A percentile compares a stretch with the other conserved stretches of the same genome.
Evolutionary conservation across 148 eudicot species (phyloP).

Genomic region (Fagopyrum esculentum): DNA sequence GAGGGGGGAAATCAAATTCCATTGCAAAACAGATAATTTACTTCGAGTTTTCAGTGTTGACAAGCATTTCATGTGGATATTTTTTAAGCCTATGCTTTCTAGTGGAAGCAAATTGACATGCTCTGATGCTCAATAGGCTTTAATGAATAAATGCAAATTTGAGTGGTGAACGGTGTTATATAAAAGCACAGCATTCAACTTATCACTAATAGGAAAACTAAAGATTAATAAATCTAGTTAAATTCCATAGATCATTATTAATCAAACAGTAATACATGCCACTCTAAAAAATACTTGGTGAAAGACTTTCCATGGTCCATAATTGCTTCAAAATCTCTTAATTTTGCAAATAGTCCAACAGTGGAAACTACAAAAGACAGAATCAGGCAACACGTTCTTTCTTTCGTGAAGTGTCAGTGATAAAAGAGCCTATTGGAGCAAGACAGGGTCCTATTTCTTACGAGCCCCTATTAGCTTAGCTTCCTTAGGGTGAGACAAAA

Average conservation of each 20-base stretch:
- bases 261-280: neutral
- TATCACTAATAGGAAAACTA: neutral
- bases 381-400: neutral
- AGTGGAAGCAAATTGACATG: neutral
- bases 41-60: too few species aligned
- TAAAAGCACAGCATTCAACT: neutral
- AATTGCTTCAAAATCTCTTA: neutral
- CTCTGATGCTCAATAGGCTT: neutral
- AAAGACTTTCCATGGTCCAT: neutral
- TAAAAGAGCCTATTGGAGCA: neutral
- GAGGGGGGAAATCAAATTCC: neutral
- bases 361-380: neutral
- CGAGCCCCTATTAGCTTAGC: neutral
- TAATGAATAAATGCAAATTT: neutral
- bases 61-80: too few species aligned
- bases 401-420: neutral
- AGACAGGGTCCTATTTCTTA: neutral
- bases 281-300: neutral
- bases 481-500: neutral
- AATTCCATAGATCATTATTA: neutral
- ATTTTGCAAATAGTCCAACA: neutral
- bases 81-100: neutral
- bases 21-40: neutral
- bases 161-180: neutral
- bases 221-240: neutral